These are phyloP conservation scores for Firmiana major DNA, from an alignment of 345 rosid species.

Conservation along the genomic window DNA sequence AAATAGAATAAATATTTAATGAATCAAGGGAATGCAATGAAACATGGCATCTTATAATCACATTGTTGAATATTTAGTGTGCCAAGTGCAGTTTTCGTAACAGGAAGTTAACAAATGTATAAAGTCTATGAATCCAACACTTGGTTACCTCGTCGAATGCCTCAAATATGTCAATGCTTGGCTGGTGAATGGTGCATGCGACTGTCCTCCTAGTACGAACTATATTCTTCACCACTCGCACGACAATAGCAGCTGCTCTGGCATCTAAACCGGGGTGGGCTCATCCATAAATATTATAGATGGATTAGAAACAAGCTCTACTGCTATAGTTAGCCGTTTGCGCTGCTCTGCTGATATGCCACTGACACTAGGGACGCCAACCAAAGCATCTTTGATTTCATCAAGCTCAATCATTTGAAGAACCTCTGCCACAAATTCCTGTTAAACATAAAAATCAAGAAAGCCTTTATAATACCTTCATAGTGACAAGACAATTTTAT, in stretches of 20 bases:
- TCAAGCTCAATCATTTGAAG: slow-evolving; percentile 50
- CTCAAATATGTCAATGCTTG: slow-evolving; percentile 25
- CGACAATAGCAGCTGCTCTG: slow-evolving; percentile 63
- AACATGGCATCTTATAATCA: no score
- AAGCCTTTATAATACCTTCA: no score
- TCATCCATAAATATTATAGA: slow-evolving; percentile 61
- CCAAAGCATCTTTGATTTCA: slow-evolving; percentile 43
- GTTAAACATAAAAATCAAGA: slow-evolving; percentile 16
- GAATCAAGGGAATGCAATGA: no score
- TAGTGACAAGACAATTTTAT: no score
- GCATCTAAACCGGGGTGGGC: slow-evolving; percentile 67
- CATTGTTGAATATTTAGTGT: no score
- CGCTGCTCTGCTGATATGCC: slow-evolving; percentile 55
- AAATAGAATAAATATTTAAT: no score
- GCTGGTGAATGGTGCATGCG: slow-evolving; percentile 59
- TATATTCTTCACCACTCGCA: slow-evolving; percentile 54
- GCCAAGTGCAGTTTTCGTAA: no score
- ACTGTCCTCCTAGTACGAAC: slow-evolving; percentile 38
- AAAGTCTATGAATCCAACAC: no score
- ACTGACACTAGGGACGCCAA: slow-evolving; percentile 37
- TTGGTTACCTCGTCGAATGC: no score
- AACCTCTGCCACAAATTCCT: slow-evolving; percentile 49
- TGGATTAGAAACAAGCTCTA: slow-evolving; percentile 55
- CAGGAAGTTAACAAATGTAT: no score
- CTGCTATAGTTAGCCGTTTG: slow-evolving; percentile 51